A percentile compares a stretch with the other conserved stretches of the same genome.
Conservation (phyloP, 2,329 filamentous ascomycete genomes). For the Xylaria sp. region DNA sequence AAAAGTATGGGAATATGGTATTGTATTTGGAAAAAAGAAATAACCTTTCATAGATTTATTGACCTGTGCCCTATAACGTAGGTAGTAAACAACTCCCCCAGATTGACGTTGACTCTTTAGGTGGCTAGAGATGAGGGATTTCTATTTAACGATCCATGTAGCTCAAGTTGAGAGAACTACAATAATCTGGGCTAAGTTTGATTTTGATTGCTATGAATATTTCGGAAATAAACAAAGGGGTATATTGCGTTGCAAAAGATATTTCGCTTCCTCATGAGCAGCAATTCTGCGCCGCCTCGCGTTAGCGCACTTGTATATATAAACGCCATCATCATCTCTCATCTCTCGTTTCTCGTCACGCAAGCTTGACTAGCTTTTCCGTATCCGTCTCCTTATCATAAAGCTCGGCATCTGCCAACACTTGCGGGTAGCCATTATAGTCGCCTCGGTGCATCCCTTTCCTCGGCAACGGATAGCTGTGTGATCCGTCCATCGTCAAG, state of each 20-base stretch:
- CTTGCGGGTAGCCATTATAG: background rate
- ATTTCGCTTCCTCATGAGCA: background rate
- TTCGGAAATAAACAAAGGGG: constrained; percentile 29
- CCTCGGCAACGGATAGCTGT: background rate
- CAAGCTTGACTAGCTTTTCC: constrained; percentile 3
- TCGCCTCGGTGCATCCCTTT: background rate
- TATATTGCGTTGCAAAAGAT: constrained; percentile 31
- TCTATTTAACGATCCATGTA: background rate
- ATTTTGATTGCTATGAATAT: constrained; percentile 8
- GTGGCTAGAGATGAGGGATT: background rate
- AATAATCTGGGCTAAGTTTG: background rate
- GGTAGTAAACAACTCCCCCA: background rate
- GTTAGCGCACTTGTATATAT: constrained; percentile 1
- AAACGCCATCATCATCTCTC: constrained; percentile 24
- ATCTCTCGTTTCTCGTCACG: constrained; percentile 35
- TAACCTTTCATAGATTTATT: background rate
- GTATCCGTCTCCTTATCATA: constrained; percentile 14
- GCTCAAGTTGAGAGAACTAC: background rate
- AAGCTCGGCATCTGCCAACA: background rate
- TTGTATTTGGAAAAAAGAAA: no score
- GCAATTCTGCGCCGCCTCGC: background rate
- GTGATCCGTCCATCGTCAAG: constrained; percentile 1
- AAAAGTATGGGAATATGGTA: no score
- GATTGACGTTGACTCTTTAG: background rate
- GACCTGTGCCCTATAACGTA: background rate